Percentiles rank a stretch among this genome's conserved stretches.
Conservation (phyloP, 2,329 filamentous ascomycete species). For the Colletotrichum sp. region DNA sequence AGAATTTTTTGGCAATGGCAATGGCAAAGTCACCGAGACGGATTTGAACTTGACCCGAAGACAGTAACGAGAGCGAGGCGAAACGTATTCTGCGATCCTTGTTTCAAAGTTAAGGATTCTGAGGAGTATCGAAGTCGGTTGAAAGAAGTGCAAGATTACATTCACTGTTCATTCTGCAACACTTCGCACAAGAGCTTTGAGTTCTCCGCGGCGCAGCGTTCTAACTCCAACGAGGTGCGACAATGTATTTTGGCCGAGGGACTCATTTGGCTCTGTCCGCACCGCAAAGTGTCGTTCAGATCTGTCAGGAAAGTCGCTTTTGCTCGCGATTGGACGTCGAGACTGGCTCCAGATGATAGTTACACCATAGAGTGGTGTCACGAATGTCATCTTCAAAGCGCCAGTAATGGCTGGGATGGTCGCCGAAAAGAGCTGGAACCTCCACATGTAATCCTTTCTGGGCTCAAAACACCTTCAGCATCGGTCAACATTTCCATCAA, state of each 20-base stretch:
- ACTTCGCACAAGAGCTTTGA: fast-evolving
- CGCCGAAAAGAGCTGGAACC: background rate
- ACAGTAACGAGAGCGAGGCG: background rate
- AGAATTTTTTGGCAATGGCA: too few relatives aligned
- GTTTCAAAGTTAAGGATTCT: background rate
- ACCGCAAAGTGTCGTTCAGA: background rate
- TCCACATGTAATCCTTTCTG: background rate
- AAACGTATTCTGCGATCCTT: background rate
- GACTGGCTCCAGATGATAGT: background rate
- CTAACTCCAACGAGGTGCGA: background rate
- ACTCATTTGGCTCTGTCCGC: background rate
- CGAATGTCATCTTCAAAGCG: background rate
- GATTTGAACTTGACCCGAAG: background rate
- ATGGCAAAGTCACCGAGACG: too few relatives aligned
- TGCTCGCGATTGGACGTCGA: background rate
- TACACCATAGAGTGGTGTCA: background rate
- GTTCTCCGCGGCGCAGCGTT: background rate
- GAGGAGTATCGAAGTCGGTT: background rate
- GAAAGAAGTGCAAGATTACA: background rate
- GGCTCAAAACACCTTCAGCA: too few relatives aligned
- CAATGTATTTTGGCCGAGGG: background rate
- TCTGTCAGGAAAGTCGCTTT: background rate
- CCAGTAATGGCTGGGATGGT: background rate
- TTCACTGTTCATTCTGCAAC: background rate
- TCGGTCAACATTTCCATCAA: too few relatives aligned